A percentile compares a stretch with the other conserved stretches of the same genome.
These are phyloP conservation scores for Geotrichum restrictum DNA, from an alignment of 1,139 yeast genomes.

Conservation along the genomic window DNA sequence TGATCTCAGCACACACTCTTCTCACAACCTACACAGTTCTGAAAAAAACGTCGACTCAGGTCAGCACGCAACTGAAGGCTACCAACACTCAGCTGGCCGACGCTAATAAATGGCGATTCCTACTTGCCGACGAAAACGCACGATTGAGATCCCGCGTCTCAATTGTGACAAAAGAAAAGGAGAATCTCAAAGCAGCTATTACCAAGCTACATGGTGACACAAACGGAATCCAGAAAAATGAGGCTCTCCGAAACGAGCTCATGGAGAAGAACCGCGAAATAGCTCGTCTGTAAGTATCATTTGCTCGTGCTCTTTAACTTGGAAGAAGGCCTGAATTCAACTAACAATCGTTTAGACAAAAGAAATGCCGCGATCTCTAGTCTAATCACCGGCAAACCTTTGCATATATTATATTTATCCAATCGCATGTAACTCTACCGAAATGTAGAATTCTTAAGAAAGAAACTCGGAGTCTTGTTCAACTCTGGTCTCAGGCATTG, in stretches of 20 bases:
- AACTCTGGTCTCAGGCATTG: background rate
- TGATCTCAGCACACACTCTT: slow-evolving; percentile 18
- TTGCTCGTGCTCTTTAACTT: background rate
- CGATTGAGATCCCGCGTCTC: slow-evolving; percentile 10
- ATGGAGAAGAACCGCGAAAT: slow-evolving; percentile 18
- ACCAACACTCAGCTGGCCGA: slow-evolving; percentile 10
- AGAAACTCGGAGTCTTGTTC: background rate
- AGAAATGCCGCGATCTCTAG: background rate
- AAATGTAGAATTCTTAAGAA: too few relatives aligned
- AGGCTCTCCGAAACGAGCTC: slow-evolving; percentile 16
- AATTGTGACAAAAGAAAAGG: slow-evolving; percentile 18
- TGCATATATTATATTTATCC: background rate
- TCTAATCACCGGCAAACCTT: background rate
- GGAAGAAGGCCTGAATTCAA: background rate
- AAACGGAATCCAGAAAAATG: slow-evolving; percentile 19
- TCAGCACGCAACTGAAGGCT: slow-evolving; percentile 6
- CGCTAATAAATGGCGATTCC: slow-evolving; percentile 13
- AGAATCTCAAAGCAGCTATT: slow-evolving; percentile 14
- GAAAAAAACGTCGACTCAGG: slow-evolving; percentile 7
- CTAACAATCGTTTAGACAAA: background rate
- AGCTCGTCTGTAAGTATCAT: slow-evolving; percentile 12
- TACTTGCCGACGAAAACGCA: slow-evolving; percentile 19
- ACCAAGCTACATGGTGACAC: slow-evolving; percentile 19
- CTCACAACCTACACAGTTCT: slow-evolving; percentile 19
- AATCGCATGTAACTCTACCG: background rate